These are phyloP conservation scores for Hortiboletus flavorubellus DNA, from an alignment of 768 basidiomycete species.

Conservation along the genomic window DNA sequence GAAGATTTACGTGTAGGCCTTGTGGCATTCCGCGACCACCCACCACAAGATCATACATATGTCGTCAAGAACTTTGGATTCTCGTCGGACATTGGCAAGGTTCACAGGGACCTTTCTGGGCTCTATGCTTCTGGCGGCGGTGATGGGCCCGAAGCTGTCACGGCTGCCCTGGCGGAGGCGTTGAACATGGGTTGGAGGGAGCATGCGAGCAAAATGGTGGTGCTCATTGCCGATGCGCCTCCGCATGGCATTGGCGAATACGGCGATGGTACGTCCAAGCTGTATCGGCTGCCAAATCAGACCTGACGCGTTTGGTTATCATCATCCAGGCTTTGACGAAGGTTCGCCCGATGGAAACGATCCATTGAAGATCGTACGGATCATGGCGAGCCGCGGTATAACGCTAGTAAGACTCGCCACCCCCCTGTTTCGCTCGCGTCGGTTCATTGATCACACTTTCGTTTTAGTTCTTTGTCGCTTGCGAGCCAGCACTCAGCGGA, in stretches of 20 bases:
- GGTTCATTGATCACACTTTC: conserved; percentile 1
- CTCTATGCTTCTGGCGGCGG: conserved; percentile 89
- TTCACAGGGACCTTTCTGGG: conserved; percentile 78
- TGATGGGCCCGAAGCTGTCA: conserved; percentile 96
- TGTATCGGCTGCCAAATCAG: background rate
- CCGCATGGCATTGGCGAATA: conserved; percentile 98
- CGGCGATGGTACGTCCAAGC: conserved; percentile 71
- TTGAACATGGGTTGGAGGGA: conserved; percentile 89
- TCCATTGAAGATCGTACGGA: conserved; percentile 80
- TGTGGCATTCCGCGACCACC: conserved; percentile 94
- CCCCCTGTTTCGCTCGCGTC: background rate
- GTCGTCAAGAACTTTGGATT: conserved; percentile 93
- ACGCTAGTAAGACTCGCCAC: conserved; percentile 60
- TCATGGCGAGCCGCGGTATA: conserved; percentile 89
- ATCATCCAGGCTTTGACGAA: conserved; percentile 75
- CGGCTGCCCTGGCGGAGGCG: conserved; percentile 85
- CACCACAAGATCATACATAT: conserved; percentile 96
- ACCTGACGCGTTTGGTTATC: conserved; percentile 6
- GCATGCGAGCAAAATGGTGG: conserved; percentile 90
- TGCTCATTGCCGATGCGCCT: conserved; percentile 95
- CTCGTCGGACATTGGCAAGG: conserved; percentile 84
- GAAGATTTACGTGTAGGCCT: conserved; percentile 93
- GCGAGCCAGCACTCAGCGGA: conserved; percentile 92
- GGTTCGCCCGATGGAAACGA: conserved; percentile 95
- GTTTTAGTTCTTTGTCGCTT: conserved; percentile 94